Conservation (phyloP, 371 early-diverging fungal genomes). For the Syncephalis plumigaleata region DNA sequence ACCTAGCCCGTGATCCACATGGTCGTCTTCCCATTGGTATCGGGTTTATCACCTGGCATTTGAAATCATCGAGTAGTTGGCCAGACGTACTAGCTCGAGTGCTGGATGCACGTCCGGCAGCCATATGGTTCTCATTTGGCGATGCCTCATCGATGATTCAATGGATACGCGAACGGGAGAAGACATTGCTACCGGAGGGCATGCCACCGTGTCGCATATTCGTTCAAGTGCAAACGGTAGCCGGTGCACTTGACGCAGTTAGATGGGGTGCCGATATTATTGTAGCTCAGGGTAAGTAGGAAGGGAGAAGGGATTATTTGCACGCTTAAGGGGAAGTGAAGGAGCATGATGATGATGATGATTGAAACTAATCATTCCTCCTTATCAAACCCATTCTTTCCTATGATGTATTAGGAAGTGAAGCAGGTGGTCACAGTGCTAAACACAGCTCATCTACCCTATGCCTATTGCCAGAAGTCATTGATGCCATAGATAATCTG, state of each 20-base stretch:
- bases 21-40: constrained; percentile 10
- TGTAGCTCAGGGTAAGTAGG: constrained; percentile 13
- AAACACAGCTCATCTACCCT: constrained; percentile 9
- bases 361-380: no score
- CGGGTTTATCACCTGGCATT: constrained; percentile 16
- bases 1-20: not conserved
- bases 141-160: constrained; percentile 4
- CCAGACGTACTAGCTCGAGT: constrained; percentile 7
- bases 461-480: constrained; percentile 12
- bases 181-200: constrained; percentile 11
- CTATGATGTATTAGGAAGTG: constrained; percentile 2
- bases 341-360: no score
- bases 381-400: no score
- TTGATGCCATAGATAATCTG: constrained; percentile 4
- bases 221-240: constrained; percentile 17
- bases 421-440: constrained; percentile 21
- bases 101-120: constrained; percentile 13
- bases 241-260: constrained; percentile 15
- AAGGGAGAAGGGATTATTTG: no score
- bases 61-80: constrained; percentile 6
- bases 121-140: constrained; percentile 23
- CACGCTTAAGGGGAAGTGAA: no score
- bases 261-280: constrained; percentile 14
- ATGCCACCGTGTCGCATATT: constrained; percentile 11
- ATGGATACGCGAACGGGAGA: constrained; percentile 6